These are phyloP conservation scores for Paraphaeosphaeria minitans DNA, from an alignment of 2,329 filamentous ascomycete species.

Conservation along the genomic window DNA sequence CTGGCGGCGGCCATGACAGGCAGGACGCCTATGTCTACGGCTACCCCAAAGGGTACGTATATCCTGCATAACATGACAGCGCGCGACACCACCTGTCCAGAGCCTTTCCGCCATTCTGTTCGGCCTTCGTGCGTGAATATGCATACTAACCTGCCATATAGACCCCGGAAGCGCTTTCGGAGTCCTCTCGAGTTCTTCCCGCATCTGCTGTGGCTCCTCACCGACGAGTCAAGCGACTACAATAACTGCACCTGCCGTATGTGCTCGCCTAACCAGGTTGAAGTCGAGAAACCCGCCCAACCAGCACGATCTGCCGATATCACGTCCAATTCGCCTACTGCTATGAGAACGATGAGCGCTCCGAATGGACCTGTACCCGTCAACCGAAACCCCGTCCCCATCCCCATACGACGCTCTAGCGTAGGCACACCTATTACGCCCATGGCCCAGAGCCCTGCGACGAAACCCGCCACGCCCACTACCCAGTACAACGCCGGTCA, in stretches of 20 bases:
- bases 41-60: conserved; percentile 55
- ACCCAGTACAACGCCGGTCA: conserved; percentile 20
- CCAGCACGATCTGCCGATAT: conserved; percentile 26
- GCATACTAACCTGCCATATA: neutral
- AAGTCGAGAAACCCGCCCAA: conserved; percentile 46
- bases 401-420: conserved; percentile 29
- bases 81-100: too few species aligned
- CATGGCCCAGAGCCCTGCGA: conserved; percentile 26
- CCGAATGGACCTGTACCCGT: conserved; percentile 34
- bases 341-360: conserved; percentile 19
- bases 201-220: conserved; percentile 62
- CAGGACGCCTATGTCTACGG: conserved; percentile 67
- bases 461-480: conserved; percentile 26
- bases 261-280: conserved; percentile 59
- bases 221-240: conserved; percentile 58
- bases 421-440: conserved; percentile 25
- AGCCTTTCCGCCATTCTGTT: neutral
- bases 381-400: conserved; percentile 29
- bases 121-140: neutral
- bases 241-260: conserved; percentile 64
- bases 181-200: conserved; percentile 66
- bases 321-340: conserved; percentile 25
- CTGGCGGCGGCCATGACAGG: conserved; percentile 57
- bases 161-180: conserved; percentile 60
- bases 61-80: neutral